Percentiles rank a stretch among this genome's conserved stretches.
These are phyloP conservation scores for Dipteronia dyeriana DNA, from an alignment of 345 rosid species.

Conservation along the genomic window DNA sequence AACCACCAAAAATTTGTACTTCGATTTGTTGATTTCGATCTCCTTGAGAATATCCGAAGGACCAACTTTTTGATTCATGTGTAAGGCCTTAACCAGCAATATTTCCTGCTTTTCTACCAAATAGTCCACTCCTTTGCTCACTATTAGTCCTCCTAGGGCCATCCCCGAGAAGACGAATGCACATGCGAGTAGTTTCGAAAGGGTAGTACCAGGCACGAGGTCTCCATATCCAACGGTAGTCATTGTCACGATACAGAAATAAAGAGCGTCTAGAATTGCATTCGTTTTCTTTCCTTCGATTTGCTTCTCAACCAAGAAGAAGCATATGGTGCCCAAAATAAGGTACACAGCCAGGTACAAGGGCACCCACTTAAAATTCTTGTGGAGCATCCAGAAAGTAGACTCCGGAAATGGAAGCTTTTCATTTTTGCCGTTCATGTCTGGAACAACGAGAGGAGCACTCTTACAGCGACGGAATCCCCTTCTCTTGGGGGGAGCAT, in stretches of 20 bases:
- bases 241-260: slow-evolving; percentile 85
- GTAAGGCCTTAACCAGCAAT: slow-evolving; percentile 64
- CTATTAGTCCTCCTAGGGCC: slow-evolving; percentile 64
- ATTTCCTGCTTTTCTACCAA: slow-evolving; percentile 84
- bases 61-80: slow-evolving; percentile 40
- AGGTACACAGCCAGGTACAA: slow-evolving; percentile 48
- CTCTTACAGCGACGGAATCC: slow-evolving; percentile 62
- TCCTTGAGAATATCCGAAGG: slow-evolving; percentile 53
- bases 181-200: slow-evolving; percentile 70
- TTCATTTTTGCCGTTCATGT: slow-evolving; percentile 14
- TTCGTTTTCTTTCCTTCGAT: slow-evolving; percentile 69
- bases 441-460: slow-evolving; percentile 56
- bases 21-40: slow-evolving; percentile 46
- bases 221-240: slow-evolving; percentile 97
- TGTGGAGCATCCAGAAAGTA: slow-evolving; percentile 44
- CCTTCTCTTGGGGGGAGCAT: slow-evolving; percentile 38
- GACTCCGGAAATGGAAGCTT: slow-evolving; percentile 34
- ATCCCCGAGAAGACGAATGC: slow-evolving; percentile 77
- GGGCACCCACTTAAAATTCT: slow-evolving; percentile 47
- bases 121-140: slow-evolving; percentile 78
- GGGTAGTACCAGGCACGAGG: slow-evolving; percentile 64
- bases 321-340: slow-evolving; percentile 56
- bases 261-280: slow-evolving; percentile 63
- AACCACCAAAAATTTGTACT: slow-evolving; percentile 54
- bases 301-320: slow-evolving; percentile 52